phyloP scores from a whole-genome alignment of 2,329 filamentous ascomycete genomes.

The Dissoconium aciculare region DNA sequence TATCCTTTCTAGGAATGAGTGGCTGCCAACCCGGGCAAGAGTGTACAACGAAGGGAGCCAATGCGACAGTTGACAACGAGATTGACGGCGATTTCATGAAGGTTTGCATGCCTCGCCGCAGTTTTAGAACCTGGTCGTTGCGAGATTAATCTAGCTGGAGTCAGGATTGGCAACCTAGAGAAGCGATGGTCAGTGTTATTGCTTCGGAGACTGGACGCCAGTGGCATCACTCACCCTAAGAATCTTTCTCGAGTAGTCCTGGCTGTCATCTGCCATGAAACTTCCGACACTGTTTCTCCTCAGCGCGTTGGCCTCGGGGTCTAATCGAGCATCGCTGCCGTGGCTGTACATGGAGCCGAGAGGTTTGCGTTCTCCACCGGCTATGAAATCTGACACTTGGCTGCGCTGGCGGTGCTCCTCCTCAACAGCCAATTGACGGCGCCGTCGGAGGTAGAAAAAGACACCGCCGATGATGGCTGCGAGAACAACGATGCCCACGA shows the following conservation, averaged over 20 bases:
- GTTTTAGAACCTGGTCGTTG: too few relatives aligned
- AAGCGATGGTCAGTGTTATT: too few relatives aligned
- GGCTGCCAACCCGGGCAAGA: too few relatives aligned
- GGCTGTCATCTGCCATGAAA: conserved; percentile 78
- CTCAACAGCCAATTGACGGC: conserved; percentile 62
- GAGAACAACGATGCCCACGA: conserved; percentile 64
- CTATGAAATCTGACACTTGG: conserved; percentile 57
- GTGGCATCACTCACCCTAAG: too few relatives aligned
- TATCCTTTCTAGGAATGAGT: too few relatives aligned
- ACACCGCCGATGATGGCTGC: conserved; percentile 50
- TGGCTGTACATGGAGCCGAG: conserved; percentile 51
- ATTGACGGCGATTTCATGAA: too few relatives aligned
- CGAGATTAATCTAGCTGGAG: too few relatives aligned
- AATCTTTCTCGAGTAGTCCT: conserved; percentile 93
- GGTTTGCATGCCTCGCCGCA: too few relatives aligned
- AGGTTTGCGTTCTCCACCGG: conserved; percentile 40
- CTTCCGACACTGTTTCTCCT: conserved; percentile 60
- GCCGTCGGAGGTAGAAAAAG: conserved; percentile 62
- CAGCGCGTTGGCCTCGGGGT: conserved; percentile 50
- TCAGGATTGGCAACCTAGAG: too few relatives aligned
- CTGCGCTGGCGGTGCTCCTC: conserved; percentile 73
- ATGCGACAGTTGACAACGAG: too few relatives aligned
- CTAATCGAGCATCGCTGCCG: conserved; percentile 72
- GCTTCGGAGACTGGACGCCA: too few relatives aligned
- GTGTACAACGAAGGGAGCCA: too few relatives aligned